Percentiles rank a stretch among this genome's conserved stretches.
Evolutionary conservation across 23 red algal species (phyloP).

Genomic region (Gracilaria domingensis): DNA sequence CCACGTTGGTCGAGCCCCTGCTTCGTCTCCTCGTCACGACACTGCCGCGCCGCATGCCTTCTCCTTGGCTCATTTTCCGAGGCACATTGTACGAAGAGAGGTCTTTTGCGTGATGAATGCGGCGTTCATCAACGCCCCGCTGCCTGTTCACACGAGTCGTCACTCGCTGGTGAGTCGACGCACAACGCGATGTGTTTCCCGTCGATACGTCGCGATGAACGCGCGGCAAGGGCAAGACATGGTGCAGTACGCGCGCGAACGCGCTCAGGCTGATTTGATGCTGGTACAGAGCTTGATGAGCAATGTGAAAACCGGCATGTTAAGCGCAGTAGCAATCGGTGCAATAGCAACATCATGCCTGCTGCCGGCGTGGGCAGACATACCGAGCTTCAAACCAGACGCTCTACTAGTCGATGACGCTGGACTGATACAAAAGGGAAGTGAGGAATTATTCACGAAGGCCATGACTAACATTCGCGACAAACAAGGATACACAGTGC

Average conservation of each 20-base stretch:
- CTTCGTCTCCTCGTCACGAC: no score
- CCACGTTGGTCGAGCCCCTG: no score
- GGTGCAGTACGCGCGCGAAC: not conserved
- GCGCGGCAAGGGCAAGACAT: not conserved
- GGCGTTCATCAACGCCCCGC: slow-evolving; percentile 2
- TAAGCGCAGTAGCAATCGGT: not conserved
- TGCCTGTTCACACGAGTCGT: not conserved
- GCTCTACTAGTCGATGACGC: slow-evolving; percentile 27
- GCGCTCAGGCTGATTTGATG: not conserved
- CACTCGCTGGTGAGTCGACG: not conserved
- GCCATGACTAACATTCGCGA: not conserved
- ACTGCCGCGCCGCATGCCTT: not conserved
- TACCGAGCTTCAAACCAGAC: not conserved
- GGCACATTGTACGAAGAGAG: no score
- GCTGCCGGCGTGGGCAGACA: not conserved
- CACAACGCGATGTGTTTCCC: not conserved
- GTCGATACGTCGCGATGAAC: not conserved
- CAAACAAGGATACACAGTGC: slow-evolving; percentile 28
- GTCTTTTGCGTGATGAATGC: not conserved
- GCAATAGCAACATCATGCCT: not conserved
- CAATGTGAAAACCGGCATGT: not conserved
- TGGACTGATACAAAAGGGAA: slow-evolving; percentile 5
- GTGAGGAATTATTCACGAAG: slow-evolving; percentile 4
- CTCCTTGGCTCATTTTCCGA: no score
- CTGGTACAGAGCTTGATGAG: not conserved